These are phyloP conservation scores for Curvularia spicifera DNA, from an alignment of 2,329 filamentous ascomycete genomes.

Conservation along the genomic window DNA sequence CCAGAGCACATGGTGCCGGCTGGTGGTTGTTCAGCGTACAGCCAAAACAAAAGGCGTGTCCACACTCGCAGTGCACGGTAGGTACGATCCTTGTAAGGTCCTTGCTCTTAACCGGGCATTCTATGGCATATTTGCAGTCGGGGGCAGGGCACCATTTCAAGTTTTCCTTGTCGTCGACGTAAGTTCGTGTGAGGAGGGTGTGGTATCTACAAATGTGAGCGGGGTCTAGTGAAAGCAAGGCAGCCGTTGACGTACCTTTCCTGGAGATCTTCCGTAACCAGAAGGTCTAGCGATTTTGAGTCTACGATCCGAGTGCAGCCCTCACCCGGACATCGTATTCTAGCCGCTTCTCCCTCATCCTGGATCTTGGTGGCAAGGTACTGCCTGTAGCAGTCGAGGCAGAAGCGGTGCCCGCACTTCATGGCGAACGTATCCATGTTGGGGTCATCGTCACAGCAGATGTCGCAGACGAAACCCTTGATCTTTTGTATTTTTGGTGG, in stretches of 20 bases:
- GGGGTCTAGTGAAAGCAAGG: neutral
- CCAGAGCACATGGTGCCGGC: slow-evolving; percentile 86
- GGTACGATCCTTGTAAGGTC: slow-evolving; percentile 86
- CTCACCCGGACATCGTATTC: slow-evolving; percentile 91
- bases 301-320: slow-evolving; percentile 91
- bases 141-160: slow-evolving; percentile 98
- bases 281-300: slow-evolving; percentile 80
- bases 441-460: slow-evolving; percentile 89
- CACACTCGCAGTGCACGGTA: slow-evolving; percentile 84
- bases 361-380: slow-evolving; percentile 93
- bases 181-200: slow-evolving; percentile 86
- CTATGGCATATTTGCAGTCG: slow-evolving; percentile 92
- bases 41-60: slow-evolving; percentile 92
- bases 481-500: slow-evolving; percentile 73
- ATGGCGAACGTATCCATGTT: slow-evolving; percentile 85
- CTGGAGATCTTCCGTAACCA: slow-evolving; percentile 66
- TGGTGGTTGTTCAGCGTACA: slow-evolving; percentile 91
- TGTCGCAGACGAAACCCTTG: slow-evolving; percentile 86
- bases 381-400: slow-evolving; percentile 87
- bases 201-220: slow-evolving; percentile 68
- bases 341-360: slow-evolving; percentile 91
- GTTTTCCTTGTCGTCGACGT: slow-evolving; percentile 94
- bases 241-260: slow-evolving; percentile 55
- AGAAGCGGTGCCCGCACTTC: slow-evolving; percentile 94
- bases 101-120: slow-evolving; percentile 86